phyloP scores from a whole-genome alignment of 441 rosid species.

The Gossypium laxum region DNA sequence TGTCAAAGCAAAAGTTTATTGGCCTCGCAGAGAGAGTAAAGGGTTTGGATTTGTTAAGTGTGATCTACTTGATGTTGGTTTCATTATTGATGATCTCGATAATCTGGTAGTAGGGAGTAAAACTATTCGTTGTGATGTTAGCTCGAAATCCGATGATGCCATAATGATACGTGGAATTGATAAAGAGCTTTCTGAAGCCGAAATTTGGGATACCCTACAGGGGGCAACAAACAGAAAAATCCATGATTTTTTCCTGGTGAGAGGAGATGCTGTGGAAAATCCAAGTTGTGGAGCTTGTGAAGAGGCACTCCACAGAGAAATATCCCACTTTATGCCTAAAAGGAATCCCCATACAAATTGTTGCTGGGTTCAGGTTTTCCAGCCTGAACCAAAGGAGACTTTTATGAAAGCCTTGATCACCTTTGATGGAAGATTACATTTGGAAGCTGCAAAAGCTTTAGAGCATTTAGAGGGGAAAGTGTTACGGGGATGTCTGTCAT shows the following conservation, averaged over 20 bases:
- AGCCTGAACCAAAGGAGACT: conserved; percentile 35
- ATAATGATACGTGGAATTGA: conserved; percentile 34
- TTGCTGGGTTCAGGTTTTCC: conserved; percentile 44
- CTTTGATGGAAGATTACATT: conserved; percentile 64
- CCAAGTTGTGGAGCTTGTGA: conserved; percentile 34
- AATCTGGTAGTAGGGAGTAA: conserved; percentile 32
- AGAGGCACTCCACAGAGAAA: conserved; percentile 45
- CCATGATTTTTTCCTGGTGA: conserved; percentile 34
- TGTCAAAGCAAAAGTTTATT: conserved; percentile 47
- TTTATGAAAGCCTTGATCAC: conserved; percentile 41
- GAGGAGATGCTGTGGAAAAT: conserved; percentile 36
- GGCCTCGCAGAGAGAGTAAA: conserved; percentile 55
- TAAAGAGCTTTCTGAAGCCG: conserved; percentile 44
- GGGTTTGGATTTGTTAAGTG: conserved; percentile 37
- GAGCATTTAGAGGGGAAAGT: conserved; percentile 55
- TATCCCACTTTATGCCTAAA: conserved; percentile 46
- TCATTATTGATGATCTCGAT: conserved; percentile 28
- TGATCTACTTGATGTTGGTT: conserved; percentile 27
- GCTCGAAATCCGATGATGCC: conserved; percentile 22
- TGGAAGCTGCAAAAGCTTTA: conserved; percentile 74
- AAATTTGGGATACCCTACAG: conserved; percentile 37
- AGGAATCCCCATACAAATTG: conserved; percentile 32
- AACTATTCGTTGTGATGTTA: conserved; percentile 22
- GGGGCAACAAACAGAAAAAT: conserved; percentile 33
- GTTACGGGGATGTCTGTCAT: conserved; percentile 44